Percentiles rank a stretch among this genome's conserved stretches.
Evolutionary conservation across 768 basidiomycete species (phyloP).

Genomic region (Mycena capillaripes): DNA sequence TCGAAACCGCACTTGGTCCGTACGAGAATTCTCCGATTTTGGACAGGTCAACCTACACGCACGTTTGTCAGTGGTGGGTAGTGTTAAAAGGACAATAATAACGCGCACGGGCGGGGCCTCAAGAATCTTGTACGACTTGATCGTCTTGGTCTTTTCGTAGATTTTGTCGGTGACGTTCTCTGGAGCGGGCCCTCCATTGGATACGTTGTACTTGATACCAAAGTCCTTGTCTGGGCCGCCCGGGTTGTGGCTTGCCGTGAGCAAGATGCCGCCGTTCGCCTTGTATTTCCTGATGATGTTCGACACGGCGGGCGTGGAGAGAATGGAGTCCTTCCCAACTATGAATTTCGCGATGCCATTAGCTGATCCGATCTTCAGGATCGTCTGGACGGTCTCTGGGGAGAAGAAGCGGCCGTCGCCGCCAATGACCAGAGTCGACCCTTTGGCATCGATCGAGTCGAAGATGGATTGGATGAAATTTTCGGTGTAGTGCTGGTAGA

Average conservation of each 20-base stretch:
- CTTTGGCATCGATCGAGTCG: constrained; percentile 87
- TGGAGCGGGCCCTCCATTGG: constrained; percentile 97
- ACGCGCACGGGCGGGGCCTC: constrained; percentile 78
- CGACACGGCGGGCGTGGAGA: constrained; percentile 97
- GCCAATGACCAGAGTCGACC: constrained; percentile 91
- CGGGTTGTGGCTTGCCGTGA: constrained; percentile 98
- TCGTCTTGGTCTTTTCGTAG: constrained; percentile 90
- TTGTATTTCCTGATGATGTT: constrained; percentile 97
- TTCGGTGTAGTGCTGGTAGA: constrained; percentile 92
- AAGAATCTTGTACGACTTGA: constrained; percentile 87
- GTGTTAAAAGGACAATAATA: background rate
- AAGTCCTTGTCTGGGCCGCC: constrained; percentile 99
- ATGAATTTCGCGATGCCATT: constrained; percentile 95
- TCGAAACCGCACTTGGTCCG: constrained; percentile 87
- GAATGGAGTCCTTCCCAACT: constrained; percentile 90
- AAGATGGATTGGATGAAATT: constrained; percentile 98
- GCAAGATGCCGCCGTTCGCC: constrained; percentile 95
- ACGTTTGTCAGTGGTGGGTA: constrained; percentile 27
- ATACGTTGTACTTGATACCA: constrained; percentile 99
- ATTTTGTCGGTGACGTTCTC: constrained; percentile 98
- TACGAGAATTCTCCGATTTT: constrained; percentile 84
- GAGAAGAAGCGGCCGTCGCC: constrained; percentile 97
- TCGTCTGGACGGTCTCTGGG: constrained; percentile 88
- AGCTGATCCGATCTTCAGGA: constrained; percentile 93
- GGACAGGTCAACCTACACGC: constrained; percentile 81